Evolutionary conservation across 1,284 basidiomycete species (phyloP).

Genomic region (Tilletia setariae): DNA sequence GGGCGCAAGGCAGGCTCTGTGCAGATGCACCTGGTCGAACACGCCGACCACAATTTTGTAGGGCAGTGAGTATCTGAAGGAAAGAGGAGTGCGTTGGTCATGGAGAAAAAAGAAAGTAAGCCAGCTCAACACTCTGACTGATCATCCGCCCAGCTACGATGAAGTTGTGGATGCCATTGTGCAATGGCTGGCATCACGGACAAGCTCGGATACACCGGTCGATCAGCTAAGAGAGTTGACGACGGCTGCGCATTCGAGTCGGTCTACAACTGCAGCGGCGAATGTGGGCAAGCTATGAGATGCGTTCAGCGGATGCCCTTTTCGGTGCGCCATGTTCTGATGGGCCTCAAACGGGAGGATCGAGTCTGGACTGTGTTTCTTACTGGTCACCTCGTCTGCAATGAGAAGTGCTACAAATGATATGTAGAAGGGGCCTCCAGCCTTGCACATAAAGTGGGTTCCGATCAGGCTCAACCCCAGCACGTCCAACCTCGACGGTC

Average conservation of each 20-base stretch:
- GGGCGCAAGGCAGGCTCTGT: constrained; percentile 27
- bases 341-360: too few species aligned
- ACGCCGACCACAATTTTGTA: constrained; percentile 38
- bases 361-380: too few species aligned
- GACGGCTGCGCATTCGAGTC: too few species aligned
- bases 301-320: too few species aligned
- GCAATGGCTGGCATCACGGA: constrained; percentile 27
- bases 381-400: too few species aligned
- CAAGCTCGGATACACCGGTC: constrained; percentile 21
- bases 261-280: neutral
- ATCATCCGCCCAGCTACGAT: constrained; percentile 25
- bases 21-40: constrained; percentile 32
- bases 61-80: constrained; percentile 8
- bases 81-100: neutral
- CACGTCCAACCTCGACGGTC: too few species aligned
- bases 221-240: neutral
- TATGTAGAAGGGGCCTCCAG: too few species aligned
- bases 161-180: constrained; percentile 36
- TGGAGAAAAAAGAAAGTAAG: neutral
- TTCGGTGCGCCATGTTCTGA: too few species aligned
- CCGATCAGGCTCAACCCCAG: too few species aligned
- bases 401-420: too few species aligned
- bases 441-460: too few species aligned
- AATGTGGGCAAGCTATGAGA: too few species aligned
- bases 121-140: neutral